Base-by-base conservation (phyloP, 192 early-diverging fungal species). In the Podila epigama region DNA sequence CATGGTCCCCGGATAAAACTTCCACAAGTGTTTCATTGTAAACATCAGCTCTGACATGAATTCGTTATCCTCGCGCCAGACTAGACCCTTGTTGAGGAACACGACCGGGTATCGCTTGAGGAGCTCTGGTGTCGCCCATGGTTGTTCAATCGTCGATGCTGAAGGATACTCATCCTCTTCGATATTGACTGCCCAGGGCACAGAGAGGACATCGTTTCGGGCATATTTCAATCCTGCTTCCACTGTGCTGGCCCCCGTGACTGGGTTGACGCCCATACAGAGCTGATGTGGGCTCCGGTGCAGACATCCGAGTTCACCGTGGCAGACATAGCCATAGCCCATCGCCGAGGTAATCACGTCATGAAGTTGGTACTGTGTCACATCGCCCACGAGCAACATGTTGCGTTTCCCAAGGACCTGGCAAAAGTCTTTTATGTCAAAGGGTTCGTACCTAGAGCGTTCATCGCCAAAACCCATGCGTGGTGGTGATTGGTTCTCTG, bases 221-320 rank as follows among this genome's bases (percentile, higher is more conserved):
- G 85, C 59, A 52, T 63, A 82, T 60, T 70, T 75, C 53, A 75
- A 52, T 22, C 20, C 44, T 1, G 44, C 44, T 18, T 48, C 44
- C 0, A 48, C 44, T 48, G n/a, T 18, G 15, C 44, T 48, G 7
- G n/a, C 18, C 10, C 44, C 44, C 25, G 44, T 48, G 20, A 22
- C 4, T 5, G 44, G n/a, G 6, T 53, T 53, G 10, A 62, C 53
- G 22, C 36, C 50, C 1, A 31, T 35, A 41, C 72, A 75, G 60
- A 75, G 72, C 31, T 59, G 51, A 60, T 70, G 75, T 5, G 70
- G 28, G 20, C 51, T 44, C 39, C 77, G 80, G 13, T 78, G 79
- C 64, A 85, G 81, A 66, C 87, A 88, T 13, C 75, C 71, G 13
- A 80, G 67, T 60, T 86, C 87, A 15, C 87, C 87, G 68, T 82